Evolutionary conservation across 1,139 yeast genomes (phyloP).

Genomic region (Yamadazyma aaseri): DNA sequence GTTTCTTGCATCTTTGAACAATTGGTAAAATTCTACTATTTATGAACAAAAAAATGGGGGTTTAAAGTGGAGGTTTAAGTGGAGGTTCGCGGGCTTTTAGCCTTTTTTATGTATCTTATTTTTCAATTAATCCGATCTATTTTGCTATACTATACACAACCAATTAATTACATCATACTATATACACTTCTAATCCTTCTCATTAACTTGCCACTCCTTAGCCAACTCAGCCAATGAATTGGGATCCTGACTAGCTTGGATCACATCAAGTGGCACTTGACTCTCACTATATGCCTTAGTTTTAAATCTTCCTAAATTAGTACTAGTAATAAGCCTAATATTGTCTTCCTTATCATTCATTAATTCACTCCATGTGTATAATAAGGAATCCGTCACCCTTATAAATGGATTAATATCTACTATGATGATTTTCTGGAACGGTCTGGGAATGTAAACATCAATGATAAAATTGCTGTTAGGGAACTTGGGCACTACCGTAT

Average conservation of each 20-base stretch:
- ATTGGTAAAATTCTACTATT: too few relatives aligned
- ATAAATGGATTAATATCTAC: conserved; percentile 87
- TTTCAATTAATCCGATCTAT: too few relatives aligned
- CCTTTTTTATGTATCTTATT: too few relatives aligned
- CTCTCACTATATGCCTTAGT: conserved; percentile 83
- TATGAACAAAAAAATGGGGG: too few relatives aligned
- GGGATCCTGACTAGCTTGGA: conserved; percentile 75
- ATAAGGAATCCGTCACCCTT: conserved; percentile 68
- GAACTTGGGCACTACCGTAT: conserved; percentile 46
- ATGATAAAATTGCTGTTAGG: conserved; percentile 60
- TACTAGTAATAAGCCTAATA: conserved; percentile 66
- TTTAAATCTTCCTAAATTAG: conserved; percentile 71
- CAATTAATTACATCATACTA: too few relatives aligned
- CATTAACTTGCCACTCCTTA: conserved; percentile 47
- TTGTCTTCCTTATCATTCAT: conserved; percentile 28
- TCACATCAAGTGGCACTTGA: conserved; percentile 87
- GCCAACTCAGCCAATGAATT: conserved; percentile 64
- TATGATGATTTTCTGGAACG: conserved; percentile 61
- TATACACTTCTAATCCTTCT: conserved; percentile 5
- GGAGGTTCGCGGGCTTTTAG: too few relatives aligned
- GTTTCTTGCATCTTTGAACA: too few relatives aligned
- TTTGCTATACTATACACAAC: too few relatives aligned
- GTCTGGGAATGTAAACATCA: conserved; percentile 81
- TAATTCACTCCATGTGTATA: conserved; percentile 86
- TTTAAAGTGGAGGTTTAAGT: too few relatives aligned